Conservation (phyloP, 208 protist species). For the Trypanosoma caninum region DNA sequence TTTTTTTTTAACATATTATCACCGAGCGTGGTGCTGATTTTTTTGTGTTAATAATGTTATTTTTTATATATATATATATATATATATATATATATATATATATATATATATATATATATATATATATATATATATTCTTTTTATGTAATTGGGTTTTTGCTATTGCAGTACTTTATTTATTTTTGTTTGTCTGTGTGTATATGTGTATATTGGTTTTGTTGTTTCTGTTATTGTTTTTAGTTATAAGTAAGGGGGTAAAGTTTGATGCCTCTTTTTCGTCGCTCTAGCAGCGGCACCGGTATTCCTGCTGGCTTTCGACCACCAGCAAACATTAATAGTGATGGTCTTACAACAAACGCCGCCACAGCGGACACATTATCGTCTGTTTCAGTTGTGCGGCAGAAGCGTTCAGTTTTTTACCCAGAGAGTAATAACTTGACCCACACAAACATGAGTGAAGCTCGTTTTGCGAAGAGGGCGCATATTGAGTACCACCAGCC, state of each 20-base stretch:
- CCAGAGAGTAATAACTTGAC: constrained; percentile 18
- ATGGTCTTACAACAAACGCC: constrained; percentile 2
- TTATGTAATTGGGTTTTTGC: no score
- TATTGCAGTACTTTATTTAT: not conserved
- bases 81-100: no score
- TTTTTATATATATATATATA: no score
- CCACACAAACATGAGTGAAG: constrained; percentile 29
- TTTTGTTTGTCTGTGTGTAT: no score
- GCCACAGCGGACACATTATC: constrained; percentile 16
- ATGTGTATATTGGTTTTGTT: no score
- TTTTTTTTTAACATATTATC: no score
- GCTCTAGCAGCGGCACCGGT: constrained; percentile 23
- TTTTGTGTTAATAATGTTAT: no score
- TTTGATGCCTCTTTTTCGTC: constrained; percentile 37
- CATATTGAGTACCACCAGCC: constrained; percentile 80
- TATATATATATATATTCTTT: no score
- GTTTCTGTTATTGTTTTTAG: constrained; percentile 3
- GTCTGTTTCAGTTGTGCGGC: not conserved
- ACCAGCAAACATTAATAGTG: constrained; percentile 16
- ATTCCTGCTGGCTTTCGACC: constrained; percentile 35
- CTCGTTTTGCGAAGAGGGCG: constrained; percentile 46
- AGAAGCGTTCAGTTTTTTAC: constrained; percentile 14
- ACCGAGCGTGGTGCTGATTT: no score
- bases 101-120: no score
- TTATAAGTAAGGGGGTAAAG: not conserved